Percentiles rank a stretch among this genome's conserved stretches.
phyloP scores from a whole-genome alignment of 257 asterid species.

The Solanum sitiens region DNA sequence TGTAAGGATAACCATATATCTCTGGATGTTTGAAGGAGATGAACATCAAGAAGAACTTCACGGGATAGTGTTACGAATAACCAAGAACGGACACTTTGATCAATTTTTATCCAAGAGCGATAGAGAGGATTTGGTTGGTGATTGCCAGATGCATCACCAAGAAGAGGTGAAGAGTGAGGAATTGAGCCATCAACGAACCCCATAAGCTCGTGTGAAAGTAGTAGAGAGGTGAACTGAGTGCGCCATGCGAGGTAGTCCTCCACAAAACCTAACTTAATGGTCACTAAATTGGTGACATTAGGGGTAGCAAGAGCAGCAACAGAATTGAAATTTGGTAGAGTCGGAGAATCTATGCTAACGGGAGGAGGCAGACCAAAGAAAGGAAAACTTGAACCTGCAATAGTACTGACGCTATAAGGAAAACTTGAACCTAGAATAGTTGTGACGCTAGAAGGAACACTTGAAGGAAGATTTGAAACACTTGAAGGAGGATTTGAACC shows the following conservation, averaged over 20 bases:
- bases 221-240: background rate
- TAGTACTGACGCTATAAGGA: too few species aligned
- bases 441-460: too few species aligned
- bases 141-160: background rate
- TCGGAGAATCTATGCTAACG: background rate
- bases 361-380: too few species aligned
- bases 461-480: background rate
- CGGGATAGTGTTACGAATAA: background rate
- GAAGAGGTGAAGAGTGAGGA: background rate
- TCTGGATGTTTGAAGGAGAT: background rate
- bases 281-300: background rate
- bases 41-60: background rate
- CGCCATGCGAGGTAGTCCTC: background rate
- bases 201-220: background rate
- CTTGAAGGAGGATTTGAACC: background rate
- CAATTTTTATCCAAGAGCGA: too few species aligned
- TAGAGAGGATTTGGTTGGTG: background rate
- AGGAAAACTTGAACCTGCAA: too few species aligned
- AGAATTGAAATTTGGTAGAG: background rate
- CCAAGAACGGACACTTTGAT: background rate
- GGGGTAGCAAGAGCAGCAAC: background rate
- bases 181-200: background rate
- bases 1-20: background rate
- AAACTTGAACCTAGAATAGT: too few species aligned
- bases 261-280: background rate